Evolutionary conservation across 768 basidiomycete species (phyloP), one percentile per base, ranked within the genome.

Genomic region (Mycena kentingensis): DNA sequence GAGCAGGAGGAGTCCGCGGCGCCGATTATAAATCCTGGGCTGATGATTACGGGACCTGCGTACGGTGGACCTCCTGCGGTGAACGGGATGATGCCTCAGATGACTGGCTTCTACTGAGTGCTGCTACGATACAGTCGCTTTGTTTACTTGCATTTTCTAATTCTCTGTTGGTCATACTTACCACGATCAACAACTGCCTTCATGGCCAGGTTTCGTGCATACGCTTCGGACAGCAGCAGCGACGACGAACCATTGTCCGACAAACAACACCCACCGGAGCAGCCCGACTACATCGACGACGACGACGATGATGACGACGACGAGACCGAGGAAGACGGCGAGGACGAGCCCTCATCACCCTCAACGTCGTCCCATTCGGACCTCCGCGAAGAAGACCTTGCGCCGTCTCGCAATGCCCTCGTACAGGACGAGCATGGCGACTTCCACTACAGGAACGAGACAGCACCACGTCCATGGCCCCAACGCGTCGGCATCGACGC

Each of bases 1-100:
- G 93, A 96, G 75, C 80, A 92, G 67, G 85, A 84, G 43, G 94
- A 96, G 62, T 82, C 91, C 12, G 85, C 91, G 51, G 83, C 84
- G 46, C 88, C 89, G 5, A 91, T 96, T 60, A 91, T 96, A 72
- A 93, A 93, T 66, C 90, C 91, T 50, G 89, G 87, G 31, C 67
- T 87, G 24, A 71, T 90, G 62, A 74, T 93, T 49, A 93, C 90
- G 26, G 58, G 58, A 41, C 54, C 58, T 46, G 52, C 58, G 61
- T 85, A 78, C 57, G 84, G 77, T 73, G 68, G 29, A 49, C 46
- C n/a, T 27, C 85, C 79, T 29, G 85, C 88, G 58, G 79, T 83
- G 74, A 89, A 88, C 60, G 87, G 84, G 34, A 80, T 89, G 67
- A 76, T 80, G 68, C 80, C 87, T 54, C 43, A 29, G 11, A 49